These are phyloP conservation scores for Gigaspora rosea DNA, from an alignment of 192 early-diverging fungal species.

Conservation along the genomic window DNA sequence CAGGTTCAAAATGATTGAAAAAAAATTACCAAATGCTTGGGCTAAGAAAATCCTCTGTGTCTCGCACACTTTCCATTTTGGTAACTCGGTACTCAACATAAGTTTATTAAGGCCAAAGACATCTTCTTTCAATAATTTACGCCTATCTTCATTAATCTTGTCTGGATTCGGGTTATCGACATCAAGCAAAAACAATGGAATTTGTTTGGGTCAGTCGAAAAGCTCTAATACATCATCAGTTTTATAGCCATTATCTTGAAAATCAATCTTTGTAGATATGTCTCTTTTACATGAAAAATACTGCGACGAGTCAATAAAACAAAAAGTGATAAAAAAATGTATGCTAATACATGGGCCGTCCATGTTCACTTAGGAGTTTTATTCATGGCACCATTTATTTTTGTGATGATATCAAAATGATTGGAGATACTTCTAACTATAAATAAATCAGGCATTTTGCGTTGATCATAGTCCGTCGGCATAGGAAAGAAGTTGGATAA, in stretches of 20 bases:
- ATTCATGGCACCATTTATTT: no score
- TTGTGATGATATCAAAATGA: no score
- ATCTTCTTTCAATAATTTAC: not conserved
- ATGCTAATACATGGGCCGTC: not conserved
- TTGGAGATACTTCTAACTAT: no score
- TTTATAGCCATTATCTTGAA: constrained; percentile 10
- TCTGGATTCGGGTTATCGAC: not conserved
- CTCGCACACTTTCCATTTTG: constrained; percentile 7
- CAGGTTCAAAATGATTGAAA: constrained; percentile 15
- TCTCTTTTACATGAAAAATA: constrained; percentile 10
- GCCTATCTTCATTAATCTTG: constrained; percentile 2
- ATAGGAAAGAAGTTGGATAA: no score
- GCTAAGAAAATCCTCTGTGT: not conserved
- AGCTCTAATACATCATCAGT: not conserved
- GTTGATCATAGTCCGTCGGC: no score
- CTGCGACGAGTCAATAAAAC: constrained; percentile 3
- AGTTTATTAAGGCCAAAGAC: constrained; percentile 1
- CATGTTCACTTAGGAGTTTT: not conserved
- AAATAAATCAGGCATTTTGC: no score
- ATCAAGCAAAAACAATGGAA: constrained; percentile 15
- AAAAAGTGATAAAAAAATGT: not conserved
- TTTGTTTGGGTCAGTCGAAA: not conserved
- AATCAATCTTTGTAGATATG: not conserved
- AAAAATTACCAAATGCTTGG: constrained; percentile 17
- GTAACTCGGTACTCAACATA: not conserved